Percentiles rank a stretch among this genome's conserved stretches.
phyloP scores from a whole-genome alignment of 352 stramenopile genomes.

The Globisporangium spiculum region DNA sequence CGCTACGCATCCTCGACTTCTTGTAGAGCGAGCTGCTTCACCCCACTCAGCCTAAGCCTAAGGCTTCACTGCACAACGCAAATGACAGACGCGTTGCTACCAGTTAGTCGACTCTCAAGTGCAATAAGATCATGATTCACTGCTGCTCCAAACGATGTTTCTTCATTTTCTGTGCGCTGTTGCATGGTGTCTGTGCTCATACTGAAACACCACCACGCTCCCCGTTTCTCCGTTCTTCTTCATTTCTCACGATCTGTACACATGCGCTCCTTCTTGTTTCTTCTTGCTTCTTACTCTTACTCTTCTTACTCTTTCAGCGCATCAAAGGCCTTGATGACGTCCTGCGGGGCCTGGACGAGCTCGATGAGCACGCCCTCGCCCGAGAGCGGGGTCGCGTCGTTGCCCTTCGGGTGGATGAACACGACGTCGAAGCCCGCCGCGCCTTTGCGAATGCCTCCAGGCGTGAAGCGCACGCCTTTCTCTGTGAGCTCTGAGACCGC shows the following conservation, averaged over 20 bases:
- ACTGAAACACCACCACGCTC: not conserved
- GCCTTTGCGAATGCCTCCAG: conserved; percentile 96
- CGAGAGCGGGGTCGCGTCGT: conserved; percentile 88
- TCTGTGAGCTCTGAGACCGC: conserved; percentile 91
- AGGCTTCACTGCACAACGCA: not conserved
- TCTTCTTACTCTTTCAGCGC: conserved; percentile 30
- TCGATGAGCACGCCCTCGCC: conserved; percentile 96
- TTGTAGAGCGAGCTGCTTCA: not conserved
- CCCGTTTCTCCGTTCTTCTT: not conserved
- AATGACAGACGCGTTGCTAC: not conserved
- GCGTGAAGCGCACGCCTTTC: conserved; percentile 95
- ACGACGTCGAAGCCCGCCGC: conserved; percentile 96
- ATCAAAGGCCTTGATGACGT: conserved; percentile 89
- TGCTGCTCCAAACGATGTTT: not conserved
- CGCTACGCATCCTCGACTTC: no score
- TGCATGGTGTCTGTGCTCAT: not conserved
- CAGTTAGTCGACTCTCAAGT: not conserved
- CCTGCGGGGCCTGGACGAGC: conserved; percentile 93
- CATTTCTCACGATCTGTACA: not conserved
- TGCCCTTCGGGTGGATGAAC: conserved; percentile 99
- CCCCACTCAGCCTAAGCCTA: not conserved
- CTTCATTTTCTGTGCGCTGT: not conserved
- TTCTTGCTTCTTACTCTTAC: not conserved
- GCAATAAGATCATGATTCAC: not conserved
- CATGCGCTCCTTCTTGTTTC: not conserved